Percentiles rank a stretch among this genome's conserved stretches.
Evolutionary conservation across 1,284 basidiomycete species (phyloP).

Genomic region (Austroboletus sp.): DNA sequence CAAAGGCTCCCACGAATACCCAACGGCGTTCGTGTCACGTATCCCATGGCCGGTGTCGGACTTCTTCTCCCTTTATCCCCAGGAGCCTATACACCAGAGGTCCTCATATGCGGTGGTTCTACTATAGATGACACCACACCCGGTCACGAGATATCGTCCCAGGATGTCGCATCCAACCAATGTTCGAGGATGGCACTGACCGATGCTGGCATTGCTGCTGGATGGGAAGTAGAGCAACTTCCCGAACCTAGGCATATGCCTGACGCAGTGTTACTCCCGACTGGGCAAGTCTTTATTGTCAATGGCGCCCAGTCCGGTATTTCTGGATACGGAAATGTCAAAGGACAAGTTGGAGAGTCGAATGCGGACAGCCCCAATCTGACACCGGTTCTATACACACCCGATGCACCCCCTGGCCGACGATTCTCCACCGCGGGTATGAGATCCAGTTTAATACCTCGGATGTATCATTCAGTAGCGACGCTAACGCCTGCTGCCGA

Average conservation of each 20-base stretch:
- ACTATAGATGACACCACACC: slow-evolving; percentile 56
- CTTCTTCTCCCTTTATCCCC: slow-evolving; percentile 65
- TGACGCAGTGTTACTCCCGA: slow-evolving; percentile 76
- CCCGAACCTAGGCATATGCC: slow-evolving; percentile 70
- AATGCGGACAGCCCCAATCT: slow-evolving; percentile 77
- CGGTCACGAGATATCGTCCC: slow-evolving; percentile 58
- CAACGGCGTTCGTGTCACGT: slow-evolving; percentile 74
- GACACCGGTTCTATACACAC: slow-evolving; percentile 70
- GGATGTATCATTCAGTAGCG: slow-evolving; percentile 79
- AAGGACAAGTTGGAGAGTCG: slow-evolving; percentile 60
- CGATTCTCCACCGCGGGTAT: slow-evolving; percentile 62
- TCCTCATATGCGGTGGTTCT: slow-evolving; percentile 77
- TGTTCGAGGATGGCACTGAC: slow-evolving; percentile 66
- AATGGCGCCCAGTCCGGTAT: slow-evolving; percentile 73
- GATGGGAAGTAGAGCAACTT: slow-evolving; percentile 73
- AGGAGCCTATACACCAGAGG: slow-evolving; percentile 60
- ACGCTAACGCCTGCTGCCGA: slow-evolving; percentile 63
- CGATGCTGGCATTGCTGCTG: slow-evolving; percentile 55
- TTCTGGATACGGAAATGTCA: slow-evolving; percentile 79
- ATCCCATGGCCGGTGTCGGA: slow-evolving; percentile 72
- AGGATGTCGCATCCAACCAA: slow-evolving; percentile 64
- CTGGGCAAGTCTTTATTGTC: slow-evolving; percentile 67
- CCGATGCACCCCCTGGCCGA: slow-evolving; percentile 48
- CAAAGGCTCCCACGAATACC: slow-evolving; percentile 62
- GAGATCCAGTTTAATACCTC: slow-evolving; percentile 63